These are phyloP conservation scores for Suillus luteus DNA, from an alignment of 768 basidiomycete genomes.

Conservation along the genomic window DNA sequence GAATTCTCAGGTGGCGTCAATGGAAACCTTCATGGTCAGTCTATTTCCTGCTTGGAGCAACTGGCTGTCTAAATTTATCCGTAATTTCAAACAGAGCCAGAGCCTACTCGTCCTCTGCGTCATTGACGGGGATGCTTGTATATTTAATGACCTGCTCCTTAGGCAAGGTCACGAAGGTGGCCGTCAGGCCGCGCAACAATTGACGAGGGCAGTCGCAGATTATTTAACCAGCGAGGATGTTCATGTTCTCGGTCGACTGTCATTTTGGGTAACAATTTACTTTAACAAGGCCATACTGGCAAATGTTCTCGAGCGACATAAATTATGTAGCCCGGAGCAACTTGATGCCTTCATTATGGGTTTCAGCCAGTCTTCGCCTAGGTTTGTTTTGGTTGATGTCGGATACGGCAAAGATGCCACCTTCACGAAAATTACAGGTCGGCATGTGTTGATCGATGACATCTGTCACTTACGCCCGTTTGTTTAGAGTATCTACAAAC, in stretches of 20 bases:
- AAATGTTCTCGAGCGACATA: constrained; percentile 50
- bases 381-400: constrained; percentile 71
- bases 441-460: constrained; percentile 10
- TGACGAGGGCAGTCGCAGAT: constrained; percentile 70
- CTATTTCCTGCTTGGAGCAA: not conserved
- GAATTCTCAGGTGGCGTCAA: constrained; percentile 61
- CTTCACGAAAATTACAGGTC: constrained; percentile 74
- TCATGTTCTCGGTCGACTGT: constrained; percentile 61
- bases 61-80: not conserved
- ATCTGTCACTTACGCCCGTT: constrained; percentile 10
- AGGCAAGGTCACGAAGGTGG: constrained; percentile 68
- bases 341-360: constrained; percentile 71
- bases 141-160: constrained; percentile 63
- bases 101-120: constrained; percentile 72
- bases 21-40: constrained; percentile 52
- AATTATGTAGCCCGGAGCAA: constrained; percentile 63
- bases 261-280: constrained; percentile 77
- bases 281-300: constrained; percentile 62
- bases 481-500: constrained; percentile 67
- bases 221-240: constrained; percentile 64
- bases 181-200: constrained; percentile 55
- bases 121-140: constrained; percentile 70
- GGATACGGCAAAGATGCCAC: constrained; percentile 62
- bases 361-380: constrained; percentile 72
- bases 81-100: constrained; percentile 46